These are phyloP conservation scores for Nicotiana attenuata DNA, from an alignment of 257 asterid genomes.

Conservation along the genomic window DNA sequence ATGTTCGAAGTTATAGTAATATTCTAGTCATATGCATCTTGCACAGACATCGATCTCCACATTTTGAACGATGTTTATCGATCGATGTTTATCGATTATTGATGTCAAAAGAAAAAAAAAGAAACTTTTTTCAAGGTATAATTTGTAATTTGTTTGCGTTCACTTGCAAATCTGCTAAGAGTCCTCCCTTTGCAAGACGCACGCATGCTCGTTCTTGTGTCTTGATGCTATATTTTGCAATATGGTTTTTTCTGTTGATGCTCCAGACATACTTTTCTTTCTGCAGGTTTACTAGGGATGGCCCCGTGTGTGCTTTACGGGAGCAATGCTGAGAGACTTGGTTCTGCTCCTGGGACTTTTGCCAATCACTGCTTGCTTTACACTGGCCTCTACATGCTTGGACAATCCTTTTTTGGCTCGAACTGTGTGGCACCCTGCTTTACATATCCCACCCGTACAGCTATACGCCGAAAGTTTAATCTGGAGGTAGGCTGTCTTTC, in stretches of 20 bases:
- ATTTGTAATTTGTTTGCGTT: background rate
- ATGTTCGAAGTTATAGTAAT: background rate
- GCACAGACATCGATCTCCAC: background rate
- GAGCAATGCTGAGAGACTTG: constrained; percentile 78
- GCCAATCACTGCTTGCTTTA: constrained; percentile 84
- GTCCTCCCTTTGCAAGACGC: background rate
- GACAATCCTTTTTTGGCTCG: constrained; percentile 65
- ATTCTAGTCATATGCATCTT: background rate
- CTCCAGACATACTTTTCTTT: background rate
- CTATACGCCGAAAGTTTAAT: constrained; percentile 78
- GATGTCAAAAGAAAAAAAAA: background rate
- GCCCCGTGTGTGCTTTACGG: constrained; percentile 96
- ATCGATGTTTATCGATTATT: no score
- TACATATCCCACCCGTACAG: constrained; percentile 73
- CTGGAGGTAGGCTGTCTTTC: constrained; percentile 50
- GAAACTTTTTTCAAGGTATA: background rate
- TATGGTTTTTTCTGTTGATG: background rate
- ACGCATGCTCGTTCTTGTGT: background rate
- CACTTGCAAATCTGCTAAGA: background rate
- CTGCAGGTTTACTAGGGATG: constrained; percentile 77
- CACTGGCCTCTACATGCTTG: constrained; percentile 72
- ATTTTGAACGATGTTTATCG: background rate
- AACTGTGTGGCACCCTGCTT: constrained; percentile 87
- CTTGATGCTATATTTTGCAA: background rate
- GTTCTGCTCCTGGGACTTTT: constrained; percentile 59